phyloP scores from a whole-genome alignment of 352 stramenopile species.

The Globisporangium takayamanum region DNA sequence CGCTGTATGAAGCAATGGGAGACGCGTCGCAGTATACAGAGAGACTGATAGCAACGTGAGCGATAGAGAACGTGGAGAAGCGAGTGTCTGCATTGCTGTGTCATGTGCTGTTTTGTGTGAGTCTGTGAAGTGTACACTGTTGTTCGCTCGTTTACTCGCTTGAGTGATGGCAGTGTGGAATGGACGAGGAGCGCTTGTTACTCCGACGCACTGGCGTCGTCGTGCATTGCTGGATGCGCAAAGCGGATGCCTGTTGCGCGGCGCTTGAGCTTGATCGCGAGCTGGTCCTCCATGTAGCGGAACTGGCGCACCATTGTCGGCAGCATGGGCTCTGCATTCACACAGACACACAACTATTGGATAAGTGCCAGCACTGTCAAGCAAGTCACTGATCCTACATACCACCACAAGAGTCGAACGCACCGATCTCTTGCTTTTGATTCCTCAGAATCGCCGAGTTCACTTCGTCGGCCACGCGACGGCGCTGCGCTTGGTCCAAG shows the following conservation, averaged over 20 bases:
- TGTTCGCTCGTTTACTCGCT: too few relatives aligned
- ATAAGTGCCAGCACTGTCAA: neutral
- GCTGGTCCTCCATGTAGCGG: conserved; percentile 72
- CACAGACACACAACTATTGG: neutral
- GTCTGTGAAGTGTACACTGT: too few relatives aligned
- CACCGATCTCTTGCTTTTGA: conserved; percentile 73
- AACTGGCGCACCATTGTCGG: conserved; percentile 75
- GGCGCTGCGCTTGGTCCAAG: conserved; percentile 53
- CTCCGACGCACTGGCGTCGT: too few relatives aligned
- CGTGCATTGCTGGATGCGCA: too few relatives aligned
- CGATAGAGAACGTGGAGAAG: neutral
- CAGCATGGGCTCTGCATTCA: conserved; percentile 48
- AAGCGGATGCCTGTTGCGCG: conserved; percentile 38
- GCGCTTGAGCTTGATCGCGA: conserved; percentile 55
- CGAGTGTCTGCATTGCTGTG: too few relatives aligned
- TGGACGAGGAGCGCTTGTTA: too few relatives aligned
- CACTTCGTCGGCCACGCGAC: conserved; percentile 62
- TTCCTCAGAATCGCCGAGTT: conserved; percentile 66
- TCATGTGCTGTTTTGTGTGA: too few relatives aligned
- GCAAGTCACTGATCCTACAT: neutral
- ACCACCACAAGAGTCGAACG: conserved; percentile 1
- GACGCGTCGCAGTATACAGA: neutral
- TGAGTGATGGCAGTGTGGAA: too few relatives aligned
- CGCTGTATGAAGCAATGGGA: conserved; percentile 35
- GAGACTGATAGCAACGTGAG: neutral